These are phyloP conservation scores for Botrytis sinoallii DNA, from an alignment of 2,329 filamentous ascomycete species.

Conservation along the genomic window DNA sequence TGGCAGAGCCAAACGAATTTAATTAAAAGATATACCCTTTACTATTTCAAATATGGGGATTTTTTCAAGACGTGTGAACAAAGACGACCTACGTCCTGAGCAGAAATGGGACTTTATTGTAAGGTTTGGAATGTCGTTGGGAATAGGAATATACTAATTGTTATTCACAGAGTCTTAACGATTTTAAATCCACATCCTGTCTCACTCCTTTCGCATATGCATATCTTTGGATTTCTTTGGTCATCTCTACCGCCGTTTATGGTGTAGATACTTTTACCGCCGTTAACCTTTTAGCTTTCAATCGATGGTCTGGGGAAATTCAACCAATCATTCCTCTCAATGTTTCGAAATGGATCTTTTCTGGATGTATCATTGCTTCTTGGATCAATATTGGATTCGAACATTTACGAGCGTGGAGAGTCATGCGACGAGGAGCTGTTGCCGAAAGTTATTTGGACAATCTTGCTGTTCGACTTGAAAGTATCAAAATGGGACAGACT, in stretches of 20 bases:
- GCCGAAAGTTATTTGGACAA: slow-evolving; percentile 90
- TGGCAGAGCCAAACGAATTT: slow-evolving; percentile 28
- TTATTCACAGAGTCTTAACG: slow-evolving; percentile 52
- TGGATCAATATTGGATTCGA: slow-evolving; percentile 79
- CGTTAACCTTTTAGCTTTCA: slow-evolving; percentile 83
- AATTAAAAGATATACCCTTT: slow-evolving; percentile 9
- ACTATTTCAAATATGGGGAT: slow-evolving; percentile 57
- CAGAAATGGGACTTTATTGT: slow-evolving; percentile 96
- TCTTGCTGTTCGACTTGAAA: slow-evolving; percentile 80
- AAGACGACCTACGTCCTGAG: slow-evolving; percentile 68
- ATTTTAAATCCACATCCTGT: slow-evolving; percentile 83
- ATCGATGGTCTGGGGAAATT: slow-evolving; percentile 83
- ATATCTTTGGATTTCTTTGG: slow-evolving; percentile 77
- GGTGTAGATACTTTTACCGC: slow-evolving; percentile 90
- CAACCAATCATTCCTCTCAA: slow-evolving; percentile 72
- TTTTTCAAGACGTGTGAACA: slow-evolving; percentile 57
- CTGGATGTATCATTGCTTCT: slow-evolving; percentile 85
- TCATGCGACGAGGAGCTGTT: slow-evolving; percentile 81
- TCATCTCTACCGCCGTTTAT: slow-evolving; percentile 81
- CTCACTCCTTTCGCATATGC: slow-evolving; percentile 75
- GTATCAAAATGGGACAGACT: slow-evolving; percentile 64
- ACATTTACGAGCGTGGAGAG: slow-evolving; percentile 73
- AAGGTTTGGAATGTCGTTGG: slow-evolving; percentile 39
- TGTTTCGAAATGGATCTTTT: slow-evolving; percentile 93
- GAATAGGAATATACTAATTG: slow-evolving; percentile 17